Evolutionary conservation across 2,329 filamentous ascomycete species (phyloP).

Genomic region (Drechslera avenae): DNA sequence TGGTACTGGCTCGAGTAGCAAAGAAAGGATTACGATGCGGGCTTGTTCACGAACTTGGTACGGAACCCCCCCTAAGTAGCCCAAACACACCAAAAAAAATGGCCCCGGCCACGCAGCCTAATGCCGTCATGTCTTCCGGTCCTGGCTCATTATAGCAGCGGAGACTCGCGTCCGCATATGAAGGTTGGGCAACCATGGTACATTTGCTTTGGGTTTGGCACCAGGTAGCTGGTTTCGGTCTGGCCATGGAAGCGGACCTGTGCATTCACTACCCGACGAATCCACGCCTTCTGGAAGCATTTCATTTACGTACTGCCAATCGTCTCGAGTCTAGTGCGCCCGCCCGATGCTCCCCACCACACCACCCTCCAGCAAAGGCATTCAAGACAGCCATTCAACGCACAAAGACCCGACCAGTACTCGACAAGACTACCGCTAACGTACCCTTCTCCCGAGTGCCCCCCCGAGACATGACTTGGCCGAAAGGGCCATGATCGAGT

Average conservation of each 20-base stretch:
- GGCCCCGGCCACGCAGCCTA: constrained; percentile 7
- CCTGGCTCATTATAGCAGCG: constrained; percentile 7
- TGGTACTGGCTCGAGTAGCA: no score
- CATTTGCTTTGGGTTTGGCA: constrained; percentile 13
- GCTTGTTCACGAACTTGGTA: neutral
- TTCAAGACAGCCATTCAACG: constrained; percentile 5
- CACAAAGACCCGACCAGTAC: constrained; percentile 1
- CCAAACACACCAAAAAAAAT: constrained; percentile 2
- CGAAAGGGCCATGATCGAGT: constrained; percentile 12
- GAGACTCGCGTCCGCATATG: constrained; percentile 7
- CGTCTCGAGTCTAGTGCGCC: constrained; percentile 18
- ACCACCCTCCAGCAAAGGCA: constrained; percentile 7
- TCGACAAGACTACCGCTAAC: neutral
- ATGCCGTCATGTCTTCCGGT: constrained; percentile 31
- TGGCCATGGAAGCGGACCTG: constrained; percentile 7
- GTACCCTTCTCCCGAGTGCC: constrained; percentile 2
- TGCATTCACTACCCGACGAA: constrained; percentile 20
- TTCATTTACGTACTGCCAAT: constrained; percentile 42
- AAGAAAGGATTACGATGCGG: no score
- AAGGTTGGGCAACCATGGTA: constrained; percentile 17
- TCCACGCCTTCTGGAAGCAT: constrained; percentile 25
- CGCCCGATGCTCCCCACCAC: constrained; percentile 7
- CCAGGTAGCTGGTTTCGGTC: constrained; percentile 4
- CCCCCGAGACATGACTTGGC: constrained; percentile 15
- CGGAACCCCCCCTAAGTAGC: constrained; percentile 2